Evolutionary conservation across 805 yeast genomes (phyloP).

Genomic region (Wickerhamiella allomyrinae): DNA sequence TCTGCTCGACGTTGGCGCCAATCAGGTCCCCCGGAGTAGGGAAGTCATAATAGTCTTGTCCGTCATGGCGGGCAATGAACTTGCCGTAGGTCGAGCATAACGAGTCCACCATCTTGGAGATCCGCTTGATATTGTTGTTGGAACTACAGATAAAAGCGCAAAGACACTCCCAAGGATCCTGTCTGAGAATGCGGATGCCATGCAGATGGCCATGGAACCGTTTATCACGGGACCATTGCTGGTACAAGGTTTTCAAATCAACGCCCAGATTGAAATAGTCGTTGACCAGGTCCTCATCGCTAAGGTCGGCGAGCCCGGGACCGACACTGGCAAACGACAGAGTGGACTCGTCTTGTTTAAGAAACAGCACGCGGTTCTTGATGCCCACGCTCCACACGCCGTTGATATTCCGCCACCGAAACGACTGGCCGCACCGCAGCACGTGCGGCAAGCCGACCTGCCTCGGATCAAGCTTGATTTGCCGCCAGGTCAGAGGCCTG

Average conservation of each 20-base stretch:
- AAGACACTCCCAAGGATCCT: slow-evolving; percentile 95
- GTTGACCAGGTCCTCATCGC: slow-evolving; percentile 29
- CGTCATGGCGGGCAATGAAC: slow-evolving; percentile 38
- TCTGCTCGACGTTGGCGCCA: slow-evolving; percentile 30
- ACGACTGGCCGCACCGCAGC: slow-evolving; percentile 74
- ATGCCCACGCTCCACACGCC: slow-evolving; percentile 40
- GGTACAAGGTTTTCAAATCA: slow-evolving; percentile 38
- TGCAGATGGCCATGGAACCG: slow-evolving; percentile 26
- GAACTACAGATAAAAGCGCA: slow-evolving; percentile 86
- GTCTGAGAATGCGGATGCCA: slow-evolving; percentile 76
- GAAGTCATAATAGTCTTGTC: slow-evolving; percentile 49
- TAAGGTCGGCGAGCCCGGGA: slow-evolving; percentile 19
- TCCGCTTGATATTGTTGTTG: slow-evolving; percentile 89
- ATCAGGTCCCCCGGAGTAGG: slow-evolving; percentile 49
- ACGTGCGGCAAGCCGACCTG: slow-evolving; percentile 54
- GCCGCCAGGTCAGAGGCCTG: slow-evolving; percentile 12
- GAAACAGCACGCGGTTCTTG: slow-evolving; percentile 43
- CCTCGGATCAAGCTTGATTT: slow-evolving; percentile 11
- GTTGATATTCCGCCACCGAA: slow-evolving; percentile 52
- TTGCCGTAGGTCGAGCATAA: slow-evolving; percentile 61
- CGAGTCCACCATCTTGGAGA: slow-evolving; percentile 79
- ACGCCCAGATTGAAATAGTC: slow-evolving; percentile 63
- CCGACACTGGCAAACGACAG: slow-evolving; percentile 39
- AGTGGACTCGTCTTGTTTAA: slow-evolving; percentile 41
- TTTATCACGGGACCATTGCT: slow-evolving; percentile 49